Base-by-base conservation (phyloP, 371 early-diverging fungal genomes). In the Lichtheimia ramosa region DNA sequence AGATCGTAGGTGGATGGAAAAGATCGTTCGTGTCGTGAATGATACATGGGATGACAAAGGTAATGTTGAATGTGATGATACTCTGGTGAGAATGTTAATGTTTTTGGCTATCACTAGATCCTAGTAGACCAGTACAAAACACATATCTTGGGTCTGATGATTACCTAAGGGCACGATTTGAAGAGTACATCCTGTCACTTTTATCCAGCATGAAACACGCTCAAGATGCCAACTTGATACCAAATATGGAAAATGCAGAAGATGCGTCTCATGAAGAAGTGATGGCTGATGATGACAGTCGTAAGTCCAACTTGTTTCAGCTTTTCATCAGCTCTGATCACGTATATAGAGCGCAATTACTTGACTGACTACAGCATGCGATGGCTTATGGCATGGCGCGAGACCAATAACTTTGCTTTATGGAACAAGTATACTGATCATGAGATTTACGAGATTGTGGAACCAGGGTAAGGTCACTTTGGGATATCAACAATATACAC, bases 71-170 rank as follows among this genome's bases (percentile, higher is more conserved):
- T 18, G 21, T 3, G n/a, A 63, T 21, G 0, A 27, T 43, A 52
- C 14, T 21, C 41, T 14, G 8, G 25, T 8, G 12, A 13, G 40
- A 25, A 34, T 18, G 20, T 18, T 23, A 43, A 25, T 14, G 13
- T 23, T 2, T 42, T 7, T 20, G 15, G 18, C 24, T 25, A 2
- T 8, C 63, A 16, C 52, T 65, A 79, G 84, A 77, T 63, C 84
- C 74, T 25, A 76, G 68, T 66, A 66, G 75, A 59, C 82, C 74
- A 50, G 66, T 74, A 58, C 86, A 64, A 64, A 85, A 81, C 46
- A 75, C 77, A 20, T 91, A 85, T 56, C 78, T 81, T 28, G 93
- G 92, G 24, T 86, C 88, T n/a, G 92, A 93, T 55, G 91, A 91
- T 53, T 89, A 90, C 59, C 75, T 93, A 20, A 82, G 93, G 27